Evolutionary conservation across 2,329 filamentous ascomycete genomes (phyloP), one percentile per base, ranked within the genome.

Genomic region (Fusarium metavorans): DNA sequence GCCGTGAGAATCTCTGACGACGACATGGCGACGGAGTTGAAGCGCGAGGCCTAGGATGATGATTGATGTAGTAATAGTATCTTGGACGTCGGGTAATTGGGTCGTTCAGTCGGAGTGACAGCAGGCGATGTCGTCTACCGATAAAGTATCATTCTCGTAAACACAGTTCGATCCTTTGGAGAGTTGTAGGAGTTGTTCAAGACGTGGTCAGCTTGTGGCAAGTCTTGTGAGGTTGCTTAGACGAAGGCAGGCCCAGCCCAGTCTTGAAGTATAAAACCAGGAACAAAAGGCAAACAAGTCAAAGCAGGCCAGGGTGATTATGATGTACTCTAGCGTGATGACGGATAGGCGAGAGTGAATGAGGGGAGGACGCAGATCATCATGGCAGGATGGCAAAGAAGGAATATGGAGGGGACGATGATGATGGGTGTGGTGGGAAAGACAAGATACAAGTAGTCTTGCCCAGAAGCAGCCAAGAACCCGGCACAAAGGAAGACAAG

Each of bases 391-490:
- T 65, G 62, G 43, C 43, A 71, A 64, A 64, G 74, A 67, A 50
- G 48, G 34, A 45, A 43, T 50, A 71, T 62, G 67, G 67, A 72
- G 43, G 13, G 64, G 41, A 64, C 30, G 64, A 72, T 62, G 74
- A 68, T 67, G 50, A 52, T 65, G 50, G 61, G 63, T 52, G 56
- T 23, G 62, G 64, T 58, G 68, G 72, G 62, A 37, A 25, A 35
- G 32, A 43, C 62, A 70, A 68, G 67, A 72, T 78, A 78, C 57
- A 77, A 77, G 71, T 76, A 78, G 65, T 68, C 43, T 54, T 32
- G 52, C 52, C 35, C 35, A 58, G 61, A 65, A 68, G 43, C 57
- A 64, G 63, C 60, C 57, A 70, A 69, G 60, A 62, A 57, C 23
- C 66, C 64, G 70, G 72, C 54, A 74, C 65, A 74, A 72, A 67